Evolutionary conservation across 2,329 filamentous ascomycete species (phyloP).

Genomic region (Arthrinium phaeospermum): DNA sequence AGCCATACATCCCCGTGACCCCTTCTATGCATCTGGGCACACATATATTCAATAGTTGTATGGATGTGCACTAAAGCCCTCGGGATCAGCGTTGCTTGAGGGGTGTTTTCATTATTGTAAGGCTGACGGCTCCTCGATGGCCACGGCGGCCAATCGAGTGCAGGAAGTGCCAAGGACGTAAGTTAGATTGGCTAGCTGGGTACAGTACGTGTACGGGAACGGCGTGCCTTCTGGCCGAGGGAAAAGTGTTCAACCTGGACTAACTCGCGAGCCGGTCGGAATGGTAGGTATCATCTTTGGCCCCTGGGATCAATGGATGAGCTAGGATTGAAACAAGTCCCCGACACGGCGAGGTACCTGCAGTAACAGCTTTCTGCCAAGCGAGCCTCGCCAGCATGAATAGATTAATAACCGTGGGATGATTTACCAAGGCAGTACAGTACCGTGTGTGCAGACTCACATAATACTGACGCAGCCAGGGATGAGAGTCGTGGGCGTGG

Average conservation of each 20-base stretch:
- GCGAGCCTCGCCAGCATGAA: not conserved
- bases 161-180: constrained; percentile 12
- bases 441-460: not conserved
- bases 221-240: not conserved
- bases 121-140: not conserved
- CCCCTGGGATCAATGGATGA: not conserved
- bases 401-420: constrained; percentile 2
- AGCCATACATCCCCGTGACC: not conserved
- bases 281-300: not conserved
- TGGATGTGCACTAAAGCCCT: not conserved
- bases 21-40: not conserved
- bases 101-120: constrained; percentile 11
- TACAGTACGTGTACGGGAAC: constrained; percentile 6
- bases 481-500: constrained; percentile 13
- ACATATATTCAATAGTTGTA: not conserved
- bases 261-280: not conserved
- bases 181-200: not conserved
- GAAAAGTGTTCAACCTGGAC: constrained; percentile 1
- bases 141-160: not conserved
- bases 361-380: constrained; percentile 16
- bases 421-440: not conserved
- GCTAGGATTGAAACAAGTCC: constrained; percentile 6
- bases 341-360: constrained; percentile 10
- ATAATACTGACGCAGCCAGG: constrained; percentile 4
- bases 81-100: not conserved